These are phyloP conservation scores for Lactarius vividus DNA, from an alignment of 768 basidiomycete species.

Conservation along the genomic window DNA sequence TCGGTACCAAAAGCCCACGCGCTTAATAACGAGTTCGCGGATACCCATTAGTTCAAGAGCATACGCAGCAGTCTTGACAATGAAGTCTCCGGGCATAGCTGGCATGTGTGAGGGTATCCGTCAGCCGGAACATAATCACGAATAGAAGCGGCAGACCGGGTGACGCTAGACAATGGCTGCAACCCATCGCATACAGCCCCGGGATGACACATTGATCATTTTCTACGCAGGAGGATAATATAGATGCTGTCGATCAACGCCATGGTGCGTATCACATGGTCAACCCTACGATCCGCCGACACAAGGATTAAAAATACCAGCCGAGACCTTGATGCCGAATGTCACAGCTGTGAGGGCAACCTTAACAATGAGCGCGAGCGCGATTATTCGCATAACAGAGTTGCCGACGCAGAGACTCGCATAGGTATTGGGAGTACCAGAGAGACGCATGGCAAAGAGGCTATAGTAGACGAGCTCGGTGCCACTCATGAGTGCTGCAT, in stretches of 20 bases:
- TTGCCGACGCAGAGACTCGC: slow-evolving; percentile 63
- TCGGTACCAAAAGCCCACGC: slow-evolving; percentile 18
- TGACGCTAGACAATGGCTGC: slow-evolving; percentile 98
- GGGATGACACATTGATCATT: slow-evolving; percentile 78
- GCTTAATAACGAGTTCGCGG: slow-evolving; percentile 94
- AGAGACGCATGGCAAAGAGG: slow-evolving; percentile 82
- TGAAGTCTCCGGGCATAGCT: slow-evolving; percentile 82
- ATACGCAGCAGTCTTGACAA: slow-evolving; percentile 89
- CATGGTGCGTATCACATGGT: slow-evolving; percentile 72
- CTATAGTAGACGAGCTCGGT: slow-evolving; percentile 87
- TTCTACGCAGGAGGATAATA: slow-evolving; percentile 67
- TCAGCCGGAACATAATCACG: slow-evolving; percentile 95
- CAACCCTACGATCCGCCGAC: slow-evolving; percentile 85
- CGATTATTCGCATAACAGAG: slow-evolving; percentile 62
- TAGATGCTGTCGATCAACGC: slow-evolving; percentile 50
- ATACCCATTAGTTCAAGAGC: slow-evolving; percentile 90
- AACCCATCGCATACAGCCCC: slow-evolving; percentile 89
- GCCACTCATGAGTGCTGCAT: slow-evolving; percentile 74
- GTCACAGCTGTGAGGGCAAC: slow-evolving; percentile 80
- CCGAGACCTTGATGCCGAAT: slow-evolving; percentile 88
- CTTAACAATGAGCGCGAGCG: slow-evolving; percentile 77
- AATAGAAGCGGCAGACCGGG: slow-evolving; percentile 90
- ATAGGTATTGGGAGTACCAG: slow-evolving; percentile 51
- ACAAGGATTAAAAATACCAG: slow-evolving; percentile 97
- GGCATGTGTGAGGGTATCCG: slow-evolving; percentile 91